phyloP scores from a whole-genome alignment of 1,284 basidiomycete species.

The Irpex rosettiformis region DNA sequence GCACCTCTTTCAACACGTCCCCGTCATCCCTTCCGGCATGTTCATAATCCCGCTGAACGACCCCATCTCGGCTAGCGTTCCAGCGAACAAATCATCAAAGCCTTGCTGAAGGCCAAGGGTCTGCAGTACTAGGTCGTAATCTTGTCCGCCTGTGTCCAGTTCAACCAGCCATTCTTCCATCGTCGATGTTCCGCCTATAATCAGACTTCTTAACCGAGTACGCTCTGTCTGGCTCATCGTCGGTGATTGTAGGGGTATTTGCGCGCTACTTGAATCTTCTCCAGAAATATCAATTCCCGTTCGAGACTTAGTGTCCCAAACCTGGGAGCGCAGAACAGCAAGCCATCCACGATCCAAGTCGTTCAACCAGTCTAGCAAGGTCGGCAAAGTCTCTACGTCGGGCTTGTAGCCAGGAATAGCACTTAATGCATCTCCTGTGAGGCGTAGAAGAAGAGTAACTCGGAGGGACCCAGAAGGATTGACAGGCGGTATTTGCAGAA shows the following conservation, averaged over 20 bases:
- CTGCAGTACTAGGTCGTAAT: conserved; percentile 31
- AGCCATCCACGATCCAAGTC: conserved; percentile 72
- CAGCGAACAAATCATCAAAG: conserved; percentile 59
- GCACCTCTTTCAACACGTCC: conserved; percentile 19
- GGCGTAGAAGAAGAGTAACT: conserved; percentile 57
- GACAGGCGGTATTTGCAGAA: conserved; percentile 69
- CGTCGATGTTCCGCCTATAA: conserved; percentile 51
- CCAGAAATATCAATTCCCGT: conserved; percentile 42
- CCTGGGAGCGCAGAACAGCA: conserved; percentile 53
- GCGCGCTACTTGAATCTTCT: conserved; percentile 29
- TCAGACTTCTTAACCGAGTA: conserved; percentile 59
- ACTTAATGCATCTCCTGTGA: conserved; percentile 63
- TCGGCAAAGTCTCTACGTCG: conserved; percentile 37
- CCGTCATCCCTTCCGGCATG: conserved; percentile 27
- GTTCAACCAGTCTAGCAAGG: conserved; percentile 59
- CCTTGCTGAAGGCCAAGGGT: conserved; percentile 51
- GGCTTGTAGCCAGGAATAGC: conserved; percentile 58
- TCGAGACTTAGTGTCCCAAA: conserved; percentile 53
- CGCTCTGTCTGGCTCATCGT: conserved; percentile 64
- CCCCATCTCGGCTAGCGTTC: conserved; percentile 55
- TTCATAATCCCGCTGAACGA: conserved; percentile 25
- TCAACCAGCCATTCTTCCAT: conserved; percentile 66
- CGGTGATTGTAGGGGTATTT: conserved; percentile 32
- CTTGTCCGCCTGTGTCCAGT: conserved; percentile 24
- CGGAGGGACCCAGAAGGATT: conserved; percentile 64